phyloP scores from a whole-genome alignment of 1,284 basidiomycete genomes.

The Mycena citricolor region DNA sequence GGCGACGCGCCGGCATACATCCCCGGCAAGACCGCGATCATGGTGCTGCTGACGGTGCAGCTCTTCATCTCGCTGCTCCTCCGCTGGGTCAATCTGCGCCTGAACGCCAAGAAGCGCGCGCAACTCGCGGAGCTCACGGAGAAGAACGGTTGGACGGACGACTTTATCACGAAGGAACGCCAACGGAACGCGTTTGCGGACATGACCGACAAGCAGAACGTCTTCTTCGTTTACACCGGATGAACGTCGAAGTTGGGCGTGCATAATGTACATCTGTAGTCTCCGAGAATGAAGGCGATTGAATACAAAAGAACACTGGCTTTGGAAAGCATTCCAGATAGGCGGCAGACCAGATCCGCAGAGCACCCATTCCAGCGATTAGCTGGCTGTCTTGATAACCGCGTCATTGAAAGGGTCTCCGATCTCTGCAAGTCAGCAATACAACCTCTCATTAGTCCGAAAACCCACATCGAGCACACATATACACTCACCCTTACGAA shows the following conservation, averaged over 20 bases:
- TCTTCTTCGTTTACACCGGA: constrained; percentile 50
- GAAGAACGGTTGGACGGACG: constrained; percentile 54
- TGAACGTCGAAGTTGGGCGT: constrained; percentile 26
- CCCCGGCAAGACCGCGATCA: constrained; percentile 57
- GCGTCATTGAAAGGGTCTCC: constrained; percentile 44
- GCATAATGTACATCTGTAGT: no score
- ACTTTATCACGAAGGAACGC: constrained; percentile 53
- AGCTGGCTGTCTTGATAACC: constrained; percentile 25
- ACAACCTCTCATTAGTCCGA: constrained; percentile 9
- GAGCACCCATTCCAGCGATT: not conserved
- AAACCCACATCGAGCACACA: not conserved
- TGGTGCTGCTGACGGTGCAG: constrained; percentile 57
- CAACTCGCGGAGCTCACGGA: constrained; percentile 45
- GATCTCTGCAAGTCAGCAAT: constrained; percentile 38
- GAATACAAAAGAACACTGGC: no score
- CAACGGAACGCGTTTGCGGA: constrained; percentile 63
- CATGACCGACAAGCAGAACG: constrained; percentile 60
- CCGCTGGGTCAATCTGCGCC: constrained; percentile 53
- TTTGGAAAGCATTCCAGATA: no score
- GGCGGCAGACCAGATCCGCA: no score
- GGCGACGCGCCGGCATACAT: constrained; percentile 63
- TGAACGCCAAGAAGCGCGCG: constrained; percentile 51
- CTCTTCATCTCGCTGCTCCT: constrained; percentile 49
- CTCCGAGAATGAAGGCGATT: no score
- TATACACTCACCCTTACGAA: constrained; percentile 38